Evolutionary conservation across 768 basidiomycete species (phyloP).

Genomic region (Sporobolomyces phaffii): DNA sequence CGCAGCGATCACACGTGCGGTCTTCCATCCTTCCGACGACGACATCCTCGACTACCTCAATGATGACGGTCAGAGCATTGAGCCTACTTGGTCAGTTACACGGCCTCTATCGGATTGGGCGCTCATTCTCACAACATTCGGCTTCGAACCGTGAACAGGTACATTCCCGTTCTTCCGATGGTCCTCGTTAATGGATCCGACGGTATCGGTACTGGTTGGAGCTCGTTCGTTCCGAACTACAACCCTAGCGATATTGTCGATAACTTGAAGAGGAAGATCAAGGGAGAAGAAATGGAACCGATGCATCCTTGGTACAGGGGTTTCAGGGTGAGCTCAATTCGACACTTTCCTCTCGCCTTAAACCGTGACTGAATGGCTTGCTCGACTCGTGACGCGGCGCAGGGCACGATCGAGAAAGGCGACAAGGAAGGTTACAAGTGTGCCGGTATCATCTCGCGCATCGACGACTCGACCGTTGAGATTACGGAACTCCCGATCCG

Average conservation of each 20-base stretch:
- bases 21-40: slow-evolving; percentile 81
- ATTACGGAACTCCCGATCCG: slow-evolving; percentile 93
- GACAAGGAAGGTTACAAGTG: slow-evolving; percentile 70
- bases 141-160: slow-evolving; percentile 50
- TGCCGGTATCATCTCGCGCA: slow-evolving; percentile 64
- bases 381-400: slow-evolving; percentile 42
- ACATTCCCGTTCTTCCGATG: slow-evolving; percentile 81
- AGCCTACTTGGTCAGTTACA: slow-evolving; percentile 65
- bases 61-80: slow-evolving; percentile 78
- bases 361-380: too few species aligned
- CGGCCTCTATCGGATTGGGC: too few species aligned
- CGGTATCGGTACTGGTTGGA: slow-evolving; percentile 99
- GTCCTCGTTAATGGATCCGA: slow-evolving; percentile 89
- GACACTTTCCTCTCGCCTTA: too few species aligned
- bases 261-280: slow-evolving; percentile 81
- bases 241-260: slow-evolving; percentile 84
- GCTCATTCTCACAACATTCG: too few species aligned
- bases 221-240: slow-evolving; percentile 82
- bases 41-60: slow-evolving; percentile 72
- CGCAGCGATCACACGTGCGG: slow-evolving; percentile 61
- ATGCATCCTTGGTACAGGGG: slow-evolving; percentile 99
- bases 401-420: slow-evolving; percentile 72
- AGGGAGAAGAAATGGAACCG: slow-evolving; percentile 67
- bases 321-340: slow-evolving; percentile 57
- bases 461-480: slow-evolving; percentile 82